phyloP scores from a whole-genome alignment of 75 land plant species.

The Selaginella tamariscina region DNA sequence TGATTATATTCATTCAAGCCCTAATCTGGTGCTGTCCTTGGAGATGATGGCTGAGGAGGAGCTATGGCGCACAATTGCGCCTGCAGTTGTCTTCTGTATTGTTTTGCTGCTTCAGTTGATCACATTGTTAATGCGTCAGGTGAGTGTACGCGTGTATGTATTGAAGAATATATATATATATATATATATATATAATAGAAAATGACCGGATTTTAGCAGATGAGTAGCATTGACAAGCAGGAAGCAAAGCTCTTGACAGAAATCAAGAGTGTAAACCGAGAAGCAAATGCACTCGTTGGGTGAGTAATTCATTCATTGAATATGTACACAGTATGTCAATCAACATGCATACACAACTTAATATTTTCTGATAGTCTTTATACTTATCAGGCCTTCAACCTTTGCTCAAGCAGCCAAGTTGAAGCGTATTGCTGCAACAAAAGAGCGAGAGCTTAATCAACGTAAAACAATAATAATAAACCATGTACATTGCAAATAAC shows the following conservation, averaged over 20 bases:
- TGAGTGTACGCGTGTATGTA: no score
- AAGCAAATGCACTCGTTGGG: background rate
- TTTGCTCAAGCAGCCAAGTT: background rate
- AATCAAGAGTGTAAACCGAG: background rate
- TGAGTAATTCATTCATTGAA: background rate
- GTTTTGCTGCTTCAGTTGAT: background rate
- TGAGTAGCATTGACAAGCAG: background rate
- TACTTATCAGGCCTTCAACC: background rate
- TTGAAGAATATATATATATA: background rate
- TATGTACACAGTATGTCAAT: no score
- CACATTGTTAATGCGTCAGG: background rate
- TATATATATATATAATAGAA: background rate
- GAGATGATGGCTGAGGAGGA: no score
- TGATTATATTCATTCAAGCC: no score
- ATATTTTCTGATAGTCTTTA: background rate
- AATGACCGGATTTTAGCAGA: background rate
- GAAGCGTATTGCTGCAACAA: background rate
- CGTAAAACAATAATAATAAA: background rate
- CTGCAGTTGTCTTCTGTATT: background rate
- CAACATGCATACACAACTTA: no score
- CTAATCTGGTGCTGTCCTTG: no score
- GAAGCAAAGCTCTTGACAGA: background rate
- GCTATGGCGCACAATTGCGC: no score
- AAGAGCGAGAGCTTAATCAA: background rate
- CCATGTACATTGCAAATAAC: background rate